Percentiles rank a stretch among this genome's conserved stretches.
These are phyloP conservation scores for Sequoiadendron giganteum DNA, from an alignment of 75 land plant species.

Conservation along the genomic window DNA sequence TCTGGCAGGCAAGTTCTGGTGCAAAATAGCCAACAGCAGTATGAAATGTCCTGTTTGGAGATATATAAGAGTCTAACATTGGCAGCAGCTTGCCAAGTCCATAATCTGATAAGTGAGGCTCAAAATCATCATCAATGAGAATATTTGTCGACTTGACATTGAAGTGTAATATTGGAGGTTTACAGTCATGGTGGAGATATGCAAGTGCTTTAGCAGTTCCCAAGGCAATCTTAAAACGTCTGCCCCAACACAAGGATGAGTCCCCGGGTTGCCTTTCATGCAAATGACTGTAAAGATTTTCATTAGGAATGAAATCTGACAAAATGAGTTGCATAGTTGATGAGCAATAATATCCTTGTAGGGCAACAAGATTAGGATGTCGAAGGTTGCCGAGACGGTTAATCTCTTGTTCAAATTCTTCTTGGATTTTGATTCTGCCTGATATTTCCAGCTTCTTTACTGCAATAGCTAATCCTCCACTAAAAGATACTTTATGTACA, in stretches of 20 bases:
- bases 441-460: slow-evolving; percentile 88
- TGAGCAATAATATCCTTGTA: slow-evolving; percentile 94
- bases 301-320: slow-evolving; percentile 67
- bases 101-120: slow-evolving; percentile 76
- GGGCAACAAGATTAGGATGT: slow-evolving; percentile 70
- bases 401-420: slow-evolving; percentile 94
- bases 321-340: slow-evolving; percentile 76
- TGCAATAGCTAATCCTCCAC: slow-evolving; percentile 81
- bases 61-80: slow-evolving; percentile 57
- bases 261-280: slow-evolving; percentile 19
- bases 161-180: slow-evolving; percentile 63
- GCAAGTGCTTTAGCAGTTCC: slow-evolving; percentile 83
- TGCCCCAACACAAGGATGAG: slow-evolving; percentile 45
- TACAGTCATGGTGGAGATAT: slow-evolving; percentile 89
- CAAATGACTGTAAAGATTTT: slow-evolving; percentile 46
- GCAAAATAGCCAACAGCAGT: slow-evolving; percentile 85
- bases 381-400: slow-evolving; percentile 62
- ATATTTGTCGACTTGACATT: slow-evolving; percentile 77
- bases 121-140: slow-evolving; percentile 64
- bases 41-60: slow-evolving; percentile 48
- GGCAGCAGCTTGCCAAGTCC: slow-evolving; percentile 79
- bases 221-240: slow-evolving; percentile 68
- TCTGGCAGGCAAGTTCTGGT: slow-evolving; percentile 82
- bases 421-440: slow-evolving; percentile 77
- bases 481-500: slow-evolving; percentile 74